Evolutionary conservation across 768 basidiomycete species (phyloP).

Genomic region (Pisolithus microcarpus): DNA sequence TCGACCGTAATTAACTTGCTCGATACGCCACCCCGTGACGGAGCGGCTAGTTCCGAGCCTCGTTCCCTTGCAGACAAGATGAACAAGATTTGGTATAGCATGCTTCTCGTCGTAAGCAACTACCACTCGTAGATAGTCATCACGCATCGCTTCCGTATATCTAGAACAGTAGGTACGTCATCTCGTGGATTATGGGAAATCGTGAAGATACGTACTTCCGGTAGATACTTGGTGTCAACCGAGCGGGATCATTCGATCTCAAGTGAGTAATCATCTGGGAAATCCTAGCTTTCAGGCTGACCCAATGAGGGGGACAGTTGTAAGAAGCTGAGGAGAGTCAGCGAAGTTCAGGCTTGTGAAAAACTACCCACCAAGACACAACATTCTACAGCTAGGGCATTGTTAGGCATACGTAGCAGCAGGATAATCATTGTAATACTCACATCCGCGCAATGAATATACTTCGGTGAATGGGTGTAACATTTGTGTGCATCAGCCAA

Average conservation of each 20-base stretch:
- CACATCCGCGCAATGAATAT: too few relatives aligned
- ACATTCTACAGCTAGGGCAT: conserved; percentile 36
- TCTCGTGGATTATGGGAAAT: background rate
- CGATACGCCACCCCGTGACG: conserved; percentile 13
- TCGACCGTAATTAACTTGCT: conserved; percentile 25
- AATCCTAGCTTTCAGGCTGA: conserved; percentile 4
- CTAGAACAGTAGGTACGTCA: background rate
- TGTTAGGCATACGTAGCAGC: background rate
- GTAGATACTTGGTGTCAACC: conserved; percentile 6
- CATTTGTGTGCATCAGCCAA: too few relatives aligned
- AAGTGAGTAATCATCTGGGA: conserved; percentile 8
- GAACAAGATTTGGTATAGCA: too few relatives aligned
- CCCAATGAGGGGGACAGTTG: conserved; percentile 17
- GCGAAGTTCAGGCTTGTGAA: background rate
- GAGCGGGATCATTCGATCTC: background rate
- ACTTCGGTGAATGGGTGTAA: too few relatives aligned
- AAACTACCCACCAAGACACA: background rate
- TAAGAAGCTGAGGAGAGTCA: conserved; percentile 24
- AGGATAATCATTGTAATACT: too few relatives aligned
- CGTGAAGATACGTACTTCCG: conserved; percentile 7
- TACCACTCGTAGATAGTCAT: conserved; percentile 9
- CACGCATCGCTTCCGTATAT: background rate
- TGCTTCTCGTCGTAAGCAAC: too few relatives aligned
- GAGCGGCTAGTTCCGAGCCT: background rate
- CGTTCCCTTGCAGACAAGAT: conserved; percentile 6